Percentiles rank a stretch among this genome's conserved stretches.
Evolutionary conservation across 495 filamentous ascomycete species (phyloP).

Genomic region (Corynascus novoguineensis): DNA sequence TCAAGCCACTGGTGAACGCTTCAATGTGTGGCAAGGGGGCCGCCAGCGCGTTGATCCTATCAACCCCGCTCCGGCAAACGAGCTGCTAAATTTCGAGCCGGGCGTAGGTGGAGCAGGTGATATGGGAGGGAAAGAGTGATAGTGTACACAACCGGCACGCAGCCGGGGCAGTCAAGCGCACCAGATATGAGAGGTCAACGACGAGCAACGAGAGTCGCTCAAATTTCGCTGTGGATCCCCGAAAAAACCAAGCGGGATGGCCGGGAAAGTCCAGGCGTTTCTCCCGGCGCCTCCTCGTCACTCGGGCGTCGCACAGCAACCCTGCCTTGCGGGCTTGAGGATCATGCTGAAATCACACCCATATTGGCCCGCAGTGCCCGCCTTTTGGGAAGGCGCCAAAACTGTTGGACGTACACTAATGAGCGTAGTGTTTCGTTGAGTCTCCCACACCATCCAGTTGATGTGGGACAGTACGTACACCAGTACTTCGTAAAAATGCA

Average conservation of each 20-base stretch:
- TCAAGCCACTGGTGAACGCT: neutral
- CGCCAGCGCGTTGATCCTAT: neutral
- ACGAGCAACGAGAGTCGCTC: neutral
- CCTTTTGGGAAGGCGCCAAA: neutral
- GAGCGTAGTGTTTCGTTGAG: neutral
- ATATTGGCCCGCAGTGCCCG: neutral
- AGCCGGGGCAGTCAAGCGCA: neutral
- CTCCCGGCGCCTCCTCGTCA: neutral
- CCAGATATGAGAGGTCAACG: neutral
- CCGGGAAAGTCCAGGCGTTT: neutral
- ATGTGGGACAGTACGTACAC: slow-evolving; percentile 1
- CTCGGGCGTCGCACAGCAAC: neutral
- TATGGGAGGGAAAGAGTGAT: neutral
- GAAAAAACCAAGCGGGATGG: neutral
- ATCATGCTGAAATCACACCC: neutral
- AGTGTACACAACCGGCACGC: neutral
- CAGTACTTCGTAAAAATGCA: too few species aligned
- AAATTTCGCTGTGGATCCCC: neutral
- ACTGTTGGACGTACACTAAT: neutral
- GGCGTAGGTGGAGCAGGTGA: neutral
- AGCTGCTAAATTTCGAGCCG: neutral
- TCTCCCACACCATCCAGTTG: neutral
- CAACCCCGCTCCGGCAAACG: neutral
- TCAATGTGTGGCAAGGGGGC: neutral
- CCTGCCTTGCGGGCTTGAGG: neutral